phyloP scores from a whole-genome alignment of 129 eudicot genomes.

The Chrysanthemum lavandulifolium region DNA sequence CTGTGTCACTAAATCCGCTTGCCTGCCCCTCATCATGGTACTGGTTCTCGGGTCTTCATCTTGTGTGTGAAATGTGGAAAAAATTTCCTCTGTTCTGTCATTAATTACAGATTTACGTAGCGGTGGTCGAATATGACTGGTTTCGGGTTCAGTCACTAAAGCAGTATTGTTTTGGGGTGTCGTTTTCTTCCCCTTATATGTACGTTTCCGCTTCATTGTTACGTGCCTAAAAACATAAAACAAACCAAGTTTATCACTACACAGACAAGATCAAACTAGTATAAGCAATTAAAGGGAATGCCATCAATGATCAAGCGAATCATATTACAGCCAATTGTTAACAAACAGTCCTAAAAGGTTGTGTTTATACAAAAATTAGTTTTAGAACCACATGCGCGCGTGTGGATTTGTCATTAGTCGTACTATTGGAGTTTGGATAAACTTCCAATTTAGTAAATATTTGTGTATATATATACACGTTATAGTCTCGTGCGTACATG shows the following conservation, averaged over 20 bases:
- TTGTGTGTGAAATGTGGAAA: constrained; percentile 12
- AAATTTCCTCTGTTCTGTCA: constrained; percentile 18
- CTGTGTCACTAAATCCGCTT: background rate
- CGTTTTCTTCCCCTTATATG: constrained; percentile 31
- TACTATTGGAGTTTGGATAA: too few species aligned
- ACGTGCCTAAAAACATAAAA: constrained; percentile 1
- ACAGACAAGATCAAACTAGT: background rate
- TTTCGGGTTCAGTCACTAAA: constrained; percentile 26
- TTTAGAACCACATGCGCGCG: too few species aligned
- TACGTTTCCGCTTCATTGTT: constrained; percentile 69
- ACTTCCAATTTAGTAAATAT: too few species aligned
- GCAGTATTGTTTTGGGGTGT: constrained; percentile 19
- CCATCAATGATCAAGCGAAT: too few species aligned
- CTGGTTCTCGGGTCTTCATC: constrained; percentile 32
- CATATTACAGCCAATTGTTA: too few species aligned
- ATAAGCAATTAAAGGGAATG: background rate
- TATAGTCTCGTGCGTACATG: too few species aligned
- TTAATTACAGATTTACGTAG: background rate
- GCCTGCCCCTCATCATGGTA: constrained; percentile 21
- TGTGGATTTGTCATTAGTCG: too few species aligned
- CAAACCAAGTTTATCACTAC: too few species aligned
- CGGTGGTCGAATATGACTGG: constrained; percentile 16
- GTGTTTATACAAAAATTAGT: too few species aligned
- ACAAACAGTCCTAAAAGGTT: too few species aligned
- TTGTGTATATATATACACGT: too few species aligned